A percentile compares a stretch with the other conserved stretches of the same genome.
Conservation (phyloP, 2,329 filamentous ascomycete genomes). For the Hypoxylon sp. region DNA sequence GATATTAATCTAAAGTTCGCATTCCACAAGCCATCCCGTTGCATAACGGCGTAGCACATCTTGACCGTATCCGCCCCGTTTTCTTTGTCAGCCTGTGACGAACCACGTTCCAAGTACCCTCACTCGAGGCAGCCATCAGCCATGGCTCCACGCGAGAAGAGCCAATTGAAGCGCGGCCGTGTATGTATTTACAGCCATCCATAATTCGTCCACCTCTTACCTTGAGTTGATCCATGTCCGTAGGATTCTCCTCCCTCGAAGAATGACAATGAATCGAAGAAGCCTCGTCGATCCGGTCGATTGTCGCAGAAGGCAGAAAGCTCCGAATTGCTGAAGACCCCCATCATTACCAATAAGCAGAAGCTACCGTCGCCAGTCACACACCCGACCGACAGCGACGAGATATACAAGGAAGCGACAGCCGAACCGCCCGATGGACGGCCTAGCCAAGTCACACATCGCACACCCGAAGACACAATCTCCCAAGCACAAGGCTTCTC, state of each 20-base stretch:
- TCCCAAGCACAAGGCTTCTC: constrained; percentile 61
- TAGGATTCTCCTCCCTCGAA: constrained; percentile 65
- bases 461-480: constrained; percentile 61
- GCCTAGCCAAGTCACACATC: constrained; percentile 66
- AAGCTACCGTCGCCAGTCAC: constrained; percentile 87
- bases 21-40: constrained; percentile 3
- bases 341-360: constrained; percentile 68
- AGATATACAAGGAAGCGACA: constrained; percentile 73
- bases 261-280: constrained; percentile 77
- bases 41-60: constrained; percentile 1
- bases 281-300: constrained; percentile 82
- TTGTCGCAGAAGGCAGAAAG: constrained; percentile 65
- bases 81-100: constrained; percentile 6
- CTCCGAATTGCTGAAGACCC: constrained; percentile 63
- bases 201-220: constrained; percentile 4
- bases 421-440: constrained; percentile 74
- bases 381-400: constrained; percentile 66
- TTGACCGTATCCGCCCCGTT: constrained; percentile 1
- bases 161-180: constrained; percentile 84
- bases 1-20: not conserved
- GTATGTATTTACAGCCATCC: constrained; percentile 63
- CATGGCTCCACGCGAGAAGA: constrained; percentile 78
- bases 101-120: constrained; percentile 13
- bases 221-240: constrained; percentile 37
- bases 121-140: constrained; percentile 31